These are phyloP conservation scores for Candida ficus DNA, from an alignment of 805 yeast species.

Conservation along the genomic window DNA sequence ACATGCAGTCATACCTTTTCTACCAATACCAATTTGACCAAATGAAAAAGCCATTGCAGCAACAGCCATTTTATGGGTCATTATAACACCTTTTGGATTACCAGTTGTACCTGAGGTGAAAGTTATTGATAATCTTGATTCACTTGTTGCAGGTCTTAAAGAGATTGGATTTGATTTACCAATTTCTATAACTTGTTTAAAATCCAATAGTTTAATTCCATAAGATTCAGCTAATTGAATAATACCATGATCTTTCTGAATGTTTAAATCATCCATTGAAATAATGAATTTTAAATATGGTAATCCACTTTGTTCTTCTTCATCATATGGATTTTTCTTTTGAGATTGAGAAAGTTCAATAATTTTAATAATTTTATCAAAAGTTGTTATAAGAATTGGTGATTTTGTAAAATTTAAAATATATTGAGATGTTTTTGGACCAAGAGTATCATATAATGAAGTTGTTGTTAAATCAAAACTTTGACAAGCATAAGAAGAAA, in stretches of 20 bases:
- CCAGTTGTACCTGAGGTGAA: slow-evolving; percentile 65
- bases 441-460: slow-evolving; percentile 9
- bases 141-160: slow-evolving; percentile 35
- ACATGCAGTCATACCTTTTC: slow-evolving; percentile 10
- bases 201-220: slow-evolving; percentile 29
- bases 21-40: slow-evolving; percentile 22
- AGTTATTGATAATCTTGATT: slow-evolving; percentile 41
- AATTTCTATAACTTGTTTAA: slow-evolving; percentile 34
- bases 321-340: slow-evolving; percentile 5
- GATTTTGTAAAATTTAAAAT: slow-evolving; percentile 11
- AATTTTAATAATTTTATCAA: slow-evolving; percentile 29
- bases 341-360: slow-evolving; percentile 12
- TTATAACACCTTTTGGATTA: slow-evolving; percentile 55
- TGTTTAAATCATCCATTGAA: slow-evolving; percentile 38
- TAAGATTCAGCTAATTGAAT: slow-evolving; percentile 21
- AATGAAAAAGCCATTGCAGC: slow-evolving; percentile 23
- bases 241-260: slow-evolving; percentile 28
- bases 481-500: slow-evolving; percentile 53
- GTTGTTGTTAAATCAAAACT: slow-evolving; percentile 7
- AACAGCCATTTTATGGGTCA: slow-evolving; percentile 39
- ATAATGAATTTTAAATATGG: slow-evolving; percentile 38
- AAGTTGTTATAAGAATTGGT: slow-evolving; percentile 20
- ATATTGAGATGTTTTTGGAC: slow-evolving; percentile 9
- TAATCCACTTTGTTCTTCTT: slow-evolving; percentile 20
- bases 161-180: slow-evolving; percentile 32